Evolutionary conservation across 768 basidiomycete genomes (phyloP).

Genomic region (Termitomyces sp.): DNA sequence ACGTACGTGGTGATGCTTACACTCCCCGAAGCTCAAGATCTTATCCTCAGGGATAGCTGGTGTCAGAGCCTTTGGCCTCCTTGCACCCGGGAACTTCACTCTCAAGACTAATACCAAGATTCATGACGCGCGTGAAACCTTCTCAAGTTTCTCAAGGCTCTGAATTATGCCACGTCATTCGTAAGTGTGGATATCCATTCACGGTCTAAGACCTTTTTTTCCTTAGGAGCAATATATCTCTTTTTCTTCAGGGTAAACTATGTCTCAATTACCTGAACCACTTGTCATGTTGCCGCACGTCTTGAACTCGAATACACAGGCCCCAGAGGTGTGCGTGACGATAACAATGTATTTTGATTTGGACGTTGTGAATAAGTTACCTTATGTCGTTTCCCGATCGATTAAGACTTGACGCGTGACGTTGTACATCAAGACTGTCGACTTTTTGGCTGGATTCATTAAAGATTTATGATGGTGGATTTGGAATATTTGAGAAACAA

Average conservation of each 20-base stretch:
- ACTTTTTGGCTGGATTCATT: constrained; percentile 36
- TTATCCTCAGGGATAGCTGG: constrained; percentile 37
- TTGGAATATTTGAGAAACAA: constrained; percentile 41
- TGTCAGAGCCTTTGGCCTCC: constrained; percentile 35
- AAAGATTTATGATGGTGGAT: constrained; percentile 52
- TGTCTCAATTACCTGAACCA: constrained; percentile 41
- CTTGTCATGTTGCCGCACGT: constrained; percentile 29
- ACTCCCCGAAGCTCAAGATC: constrained; percentile 36
- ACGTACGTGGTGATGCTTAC: too few relatives aligned
- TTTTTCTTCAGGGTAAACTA: constrained; percentile 35
- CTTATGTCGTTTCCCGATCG: constrained; percentile 35
- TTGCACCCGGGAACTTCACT: constrained; percentile 36
- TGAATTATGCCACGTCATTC: constrained; percentile 38
- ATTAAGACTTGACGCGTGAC: constrained; percentile 43
- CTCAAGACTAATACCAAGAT: constrained; percentile 26
- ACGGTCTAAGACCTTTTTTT: constrained; percentile 25
- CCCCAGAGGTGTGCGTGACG: constrained; percentile 34
- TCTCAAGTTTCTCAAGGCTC: constrained; percentile 31
- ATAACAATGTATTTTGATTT: constrained; percentile 39
- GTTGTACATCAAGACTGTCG: constrained; percentile 42
- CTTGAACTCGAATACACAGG: constrained; percentile 22
- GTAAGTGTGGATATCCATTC: constrained; percentile 35
- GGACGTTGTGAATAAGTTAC: constrained; percentile 28
- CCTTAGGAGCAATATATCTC: constrained; percentile 22
- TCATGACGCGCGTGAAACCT: constrained; percentile 19